These are phyloP conservation scores for Taphrina communis DNA, from an alignment of 1,139 yeast species.

Conservation along the genomic window DNA sequence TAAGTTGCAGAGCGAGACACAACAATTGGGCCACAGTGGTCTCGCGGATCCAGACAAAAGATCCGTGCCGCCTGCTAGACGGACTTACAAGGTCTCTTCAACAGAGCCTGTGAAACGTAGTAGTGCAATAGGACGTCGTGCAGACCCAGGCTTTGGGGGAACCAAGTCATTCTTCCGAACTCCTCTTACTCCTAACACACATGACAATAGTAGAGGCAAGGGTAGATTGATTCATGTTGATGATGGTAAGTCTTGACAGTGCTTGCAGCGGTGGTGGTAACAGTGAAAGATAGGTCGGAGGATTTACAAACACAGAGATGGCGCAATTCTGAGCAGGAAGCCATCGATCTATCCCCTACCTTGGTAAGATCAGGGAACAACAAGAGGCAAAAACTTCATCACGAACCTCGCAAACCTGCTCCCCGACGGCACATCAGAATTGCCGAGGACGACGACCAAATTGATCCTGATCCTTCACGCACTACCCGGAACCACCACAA, in stretches of 20 bases:
- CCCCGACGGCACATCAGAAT: constrained; percentile 14
- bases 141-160: neutral
- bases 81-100: no score
- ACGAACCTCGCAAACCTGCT: neutral
- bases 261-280: no score
- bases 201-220: constrained; percentile 23
- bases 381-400: constrained; percentile 7
- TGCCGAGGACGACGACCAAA: constrained; percentile 6
- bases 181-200: constrained; percentile 15
- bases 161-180: neutral
- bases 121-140: neutral
- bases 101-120: neutral
- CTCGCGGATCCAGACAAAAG: neutral
- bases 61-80: neutral
- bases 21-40: neutral
- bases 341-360: neutral
- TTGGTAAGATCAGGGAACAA: neutral
- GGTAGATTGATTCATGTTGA: neutral
- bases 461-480: neutral
- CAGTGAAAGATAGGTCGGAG: no score
- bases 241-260: neutral
- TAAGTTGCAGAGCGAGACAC: neutral
- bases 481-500: neutral
- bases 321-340: neutral
- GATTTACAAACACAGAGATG: no score